Percentiles rank a stretch among this genome's conserved stretches.
Evolutionary conservation across 768 basidiomycete genomes (phyloP).

Genomic region (Lactarius sp.): DNA sequence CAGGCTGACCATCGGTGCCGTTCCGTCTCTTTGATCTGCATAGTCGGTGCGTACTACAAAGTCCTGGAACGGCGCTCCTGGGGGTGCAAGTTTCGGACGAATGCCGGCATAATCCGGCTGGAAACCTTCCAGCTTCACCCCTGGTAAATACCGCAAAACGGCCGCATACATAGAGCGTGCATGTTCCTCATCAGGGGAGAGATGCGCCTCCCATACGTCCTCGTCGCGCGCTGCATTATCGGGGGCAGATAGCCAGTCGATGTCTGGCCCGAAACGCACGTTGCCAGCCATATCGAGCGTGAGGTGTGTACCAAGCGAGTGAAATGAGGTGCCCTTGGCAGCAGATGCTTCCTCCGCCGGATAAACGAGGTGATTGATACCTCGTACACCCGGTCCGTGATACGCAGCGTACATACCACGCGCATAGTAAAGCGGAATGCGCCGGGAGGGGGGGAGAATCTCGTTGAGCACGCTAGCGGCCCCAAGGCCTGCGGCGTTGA

Average conservation of each 20-base stretch:
- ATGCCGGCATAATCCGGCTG: constrained; percentile 82
- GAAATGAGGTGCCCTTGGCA: constrained; percentile 52
- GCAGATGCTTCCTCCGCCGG: constrained; percentile 73
- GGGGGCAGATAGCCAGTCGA: constrained; percentile 76
- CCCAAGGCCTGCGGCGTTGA: constrained; percentile 80
- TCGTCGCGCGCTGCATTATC: constrained; percentile 39
- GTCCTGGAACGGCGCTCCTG: constrained; percentile 74
- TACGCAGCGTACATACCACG: constrained; percentile 88
- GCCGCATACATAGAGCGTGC: constrained; percentile 63
- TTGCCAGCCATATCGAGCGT: constrained; percentile 82
- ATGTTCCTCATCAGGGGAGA: constrained; percentile 59
- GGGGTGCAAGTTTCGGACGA: constrained; percentile 80
- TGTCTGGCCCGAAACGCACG: constrained; percentile 88
- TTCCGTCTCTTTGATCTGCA: constrained; percentile 31
- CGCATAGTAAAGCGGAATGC: constrained; percentile 74
- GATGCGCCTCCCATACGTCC: constrained; percentile 72
- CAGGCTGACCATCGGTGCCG: constrained; percentile 65
- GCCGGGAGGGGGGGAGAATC: constrained; percentile 49
- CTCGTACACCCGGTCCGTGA: constrained; percentile 65
- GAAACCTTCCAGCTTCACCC: constrained; percentile 53
- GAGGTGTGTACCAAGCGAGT: constrained; percentile 88
- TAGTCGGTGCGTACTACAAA: constrained; percentile 70
- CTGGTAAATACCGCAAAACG: constrained; percentile 70
- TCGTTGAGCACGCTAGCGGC: constrained; percentile 67
- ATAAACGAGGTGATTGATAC: constrained; percentile 78